Base-by-base conservation (phyloP, 768 basidiomycete genomes). In the Collybia sp. region DNA sequence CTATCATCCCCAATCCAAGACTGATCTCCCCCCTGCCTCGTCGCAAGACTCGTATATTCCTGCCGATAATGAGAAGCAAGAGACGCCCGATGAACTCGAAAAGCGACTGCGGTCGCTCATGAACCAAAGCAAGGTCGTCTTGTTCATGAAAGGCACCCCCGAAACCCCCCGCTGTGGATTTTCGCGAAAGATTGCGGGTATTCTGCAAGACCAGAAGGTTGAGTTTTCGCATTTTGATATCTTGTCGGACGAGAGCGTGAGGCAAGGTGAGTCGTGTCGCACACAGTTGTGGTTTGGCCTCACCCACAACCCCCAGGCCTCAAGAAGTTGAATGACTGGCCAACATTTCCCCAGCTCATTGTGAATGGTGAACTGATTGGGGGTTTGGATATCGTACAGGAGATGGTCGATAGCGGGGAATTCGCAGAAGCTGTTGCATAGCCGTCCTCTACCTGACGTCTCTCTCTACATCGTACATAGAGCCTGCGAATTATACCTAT, bases 91-190 rank as follows among this genome's bases (percentile, higher is more conserved):
- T 54, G 75, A 88, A 55, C 76, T 95, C 16, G 71, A 76, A 12
- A 60, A 65, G 36, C 76, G 93, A 42, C 77, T 94, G 58, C 70
- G 64, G 12, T 52, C 49, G 38, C 66, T 99, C 47, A 95, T 97
- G 93, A 77, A 75, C 50, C 80, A 89, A 65, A 78, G 76, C 64
- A 72, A 74, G 16, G 82, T 93, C 10, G 84, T 95, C 19, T 58
- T 94, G 47, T 93, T 94, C 74, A 94, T 95, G 90, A 95, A 95
- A 63, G 92, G 92, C 15, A 74, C 67, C 42, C 90, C 91, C 0
- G 76, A 83, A 30, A 70, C 67, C 2, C 92, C 92, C 5, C 80
- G 84, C 46, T 95, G 92, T 54, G 91, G 91, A 1, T 95, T 93
- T 61, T 90, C 88, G 4, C 70, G 83, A 48, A 80, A 85, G 69